A percentile compares a stretch with the other conserved stretches of the same genome.
phyloP scores from a whole-genome alignment of 2,329 filamentous ascomycete species.

The Rhynchosporium agropyri region DNA sequence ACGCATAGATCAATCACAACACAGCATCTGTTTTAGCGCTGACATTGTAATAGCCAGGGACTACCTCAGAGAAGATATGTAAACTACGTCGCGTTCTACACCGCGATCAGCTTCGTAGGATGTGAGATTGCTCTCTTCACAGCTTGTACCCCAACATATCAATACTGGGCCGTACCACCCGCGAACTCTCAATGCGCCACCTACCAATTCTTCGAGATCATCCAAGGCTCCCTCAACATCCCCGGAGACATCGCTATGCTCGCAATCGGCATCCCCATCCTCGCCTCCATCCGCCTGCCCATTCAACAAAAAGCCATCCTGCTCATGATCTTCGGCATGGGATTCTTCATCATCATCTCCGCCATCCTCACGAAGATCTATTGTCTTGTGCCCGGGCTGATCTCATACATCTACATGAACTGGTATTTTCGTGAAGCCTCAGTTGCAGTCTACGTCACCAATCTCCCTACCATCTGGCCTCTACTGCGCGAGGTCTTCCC shows the following conservation, averaged over 20 bases:
- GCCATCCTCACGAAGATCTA: constrained; percentile 51
- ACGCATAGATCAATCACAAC: not conserved
- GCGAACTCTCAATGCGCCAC: constrained; percentile 51
- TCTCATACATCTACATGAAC: constrained; percentile 38
- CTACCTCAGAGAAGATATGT: constrained; percentile 15
- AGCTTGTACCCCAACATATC: constrained; percentile 49
- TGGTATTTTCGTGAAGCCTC: constrained; percentile 56
- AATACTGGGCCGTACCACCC: constrained; percentile 53
- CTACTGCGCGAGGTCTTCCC: constrained; percentile 48
- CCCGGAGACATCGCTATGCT: constrained; percentile 52
- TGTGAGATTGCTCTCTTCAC: constrained; percentile 51
- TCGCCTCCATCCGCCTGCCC: constrained; percentile 47
- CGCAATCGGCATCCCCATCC: constrained; percentile 50
- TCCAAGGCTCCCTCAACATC: constrained; percentile 53
- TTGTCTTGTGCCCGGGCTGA: constrained; percentile 45
- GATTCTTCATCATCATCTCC: constrained; percentile 50
- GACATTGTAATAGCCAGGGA: not conserved
- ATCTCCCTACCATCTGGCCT: constrained; percentile 54
- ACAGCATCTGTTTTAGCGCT: not conserved
- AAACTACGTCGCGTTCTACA: constrained; percentile 46
- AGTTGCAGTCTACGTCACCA: constrained; percentile 55
- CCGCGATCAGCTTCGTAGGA: constrained; percentile 47
- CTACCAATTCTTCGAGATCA: constrained; percentile 50
- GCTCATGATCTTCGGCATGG: constrained; percentile 52
- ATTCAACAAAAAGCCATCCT: constrained; percentile 51